A percentile compares a stretch with the other conserved stretches of the same genome.
phyloP scores from a whole-genome alignment of 2,329 filamentous ascomycete genomes.

The Metarhizium sp. region DNA sequence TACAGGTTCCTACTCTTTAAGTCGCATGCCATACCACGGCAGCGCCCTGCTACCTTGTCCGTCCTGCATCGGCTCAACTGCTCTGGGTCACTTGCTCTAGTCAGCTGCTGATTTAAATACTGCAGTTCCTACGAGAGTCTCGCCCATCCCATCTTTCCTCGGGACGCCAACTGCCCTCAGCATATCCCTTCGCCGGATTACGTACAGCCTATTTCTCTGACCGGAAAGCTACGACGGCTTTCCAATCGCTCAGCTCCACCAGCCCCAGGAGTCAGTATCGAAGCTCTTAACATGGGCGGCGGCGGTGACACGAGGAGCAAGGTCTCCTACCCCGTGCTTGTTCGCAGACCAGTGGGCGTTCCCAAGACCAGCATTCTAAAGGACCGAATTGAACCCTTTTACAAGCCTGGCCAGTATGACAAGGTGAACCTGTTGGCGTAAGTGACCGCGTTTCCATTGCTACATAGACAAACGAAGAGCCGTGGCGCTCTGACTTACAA shows the following conservation, averaged over 20 bases:
- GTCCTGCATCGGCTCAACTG: background rate
- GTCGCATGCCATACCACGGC: too few species aligned
- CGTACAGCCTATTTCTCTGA: conserved; percentile 6
- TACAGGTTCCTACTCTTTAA: rapidly evolving
- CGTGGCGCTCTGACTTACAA: background rate
- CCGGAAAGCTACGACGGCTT: conserved; percentile 19
- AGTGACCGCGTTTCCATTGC: conserved; percentile 17
- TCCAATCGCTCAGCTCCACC: conserved; percentile 29
- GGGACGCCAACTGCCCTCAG: conserved; percentile 14
- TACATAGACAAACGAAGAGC: conserved; percentile 5
- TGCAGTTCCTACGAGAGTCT: conserved; percentile 13
- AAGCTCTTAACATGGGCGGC: conserved; percentile 40
- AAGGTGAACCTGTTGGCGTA: conserved; percentile 65
- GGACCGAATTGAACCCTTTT: conserved; percentile 75
- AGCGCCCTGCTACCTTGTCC: too few species aligned
- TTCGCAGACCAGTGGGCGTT: conserved; percentile 55
- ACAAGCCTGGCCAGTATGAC: conserved; percentile 67
- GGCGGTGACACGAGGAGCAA: conserved; percentile 33
- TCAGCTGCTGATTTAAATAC: conserved; percentile 14
- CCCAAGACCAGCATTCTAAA: conserved; percentile 80
- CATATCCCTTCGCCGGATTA: conserved; percentile 14
- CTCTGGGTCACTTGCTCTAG: conserved; percentile 3
- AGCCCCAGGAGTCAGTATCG: conserved; percentile 18
- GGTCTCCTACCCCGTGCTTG: conserved; percentile 43
- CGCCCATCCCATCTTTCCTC: conserved; percentile 15